These are phyloP conservation scores for Nitzschia inconspicua DNA, from an alignment of 108 stramenopile species.

Conservation along the genomic window DNA sequence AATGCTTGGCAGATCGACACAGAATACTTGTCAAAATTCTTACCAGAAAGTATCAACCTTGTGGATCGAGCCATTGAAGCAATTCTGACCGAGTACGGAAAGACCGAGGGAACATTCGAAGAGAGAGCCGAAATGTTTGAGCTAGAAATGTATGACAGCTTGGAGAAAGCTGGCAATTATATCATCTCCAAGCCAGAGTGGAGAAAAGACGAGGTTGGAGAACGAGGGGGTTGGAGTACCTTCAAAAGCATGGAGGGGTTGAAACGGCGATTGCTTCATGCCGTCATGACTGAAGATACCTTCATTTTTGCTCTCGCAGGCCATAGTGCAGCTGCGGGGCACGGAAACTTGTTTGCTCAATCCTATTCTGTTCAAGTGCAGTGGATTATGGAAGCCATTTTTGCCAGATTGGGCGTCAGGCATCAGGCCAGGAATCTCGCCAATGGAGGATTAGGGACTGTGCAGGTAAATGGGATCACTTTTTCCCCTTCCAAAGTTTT, in stretches of 20 bases:
- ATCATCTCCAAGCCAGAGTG: no score
- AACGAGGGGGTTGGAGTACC: slow-evolving; percentile 59
- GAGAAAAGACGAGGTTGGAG: background rate
- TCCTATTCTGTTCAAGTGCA: slow-evolving; percentile 59
- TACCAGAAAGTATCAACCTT: slow-evolving; percentile 55
- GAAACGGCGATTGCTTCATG: slow-evolving; percentile 65
- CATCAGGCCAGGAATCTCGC: slow-evolving; percentile 58
- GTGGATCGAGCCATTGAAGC: slow-evolving; percentile 64
- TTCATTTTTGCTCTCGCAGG: slow-evolving; percentile 65
- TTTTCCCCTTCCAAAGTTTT: no score
- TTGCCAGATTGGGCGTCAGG: slow-evolving; percentile 51
- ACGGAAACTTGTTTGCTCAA: slow-evolving; percentile 60
- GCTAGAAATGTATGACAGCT: slow-evolving; percentile 5
- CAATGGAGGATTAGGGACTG: slow-evolving; percentile 45
- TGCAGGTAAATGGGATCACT: no score
- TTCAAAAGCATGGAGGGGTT: slow-evolving; percentile 50
- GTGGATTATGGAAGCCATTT: slow-evolving; percentile 54
- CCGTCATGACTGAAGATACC: slow-evolving; percentile 73
- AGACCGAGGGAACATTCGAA: slow-evolving; percentile 1
- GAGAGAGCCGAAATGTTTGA: slow-evolving; percentile 15
- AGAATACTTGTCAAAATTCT: slow-evolving; percentile 52
- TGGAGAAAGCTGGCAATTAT: background rate
- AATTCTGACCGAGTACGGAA: slow-evolving; percentile 67
- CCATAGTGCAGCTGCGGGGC: slow-evolving; percentile 51
- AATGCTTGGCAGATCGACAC: slow-evolving; percentile 68